Conservation (phyloP, 2,329 filamentous ascomycete species). For the Sclerotinia spermophila region DNA sequence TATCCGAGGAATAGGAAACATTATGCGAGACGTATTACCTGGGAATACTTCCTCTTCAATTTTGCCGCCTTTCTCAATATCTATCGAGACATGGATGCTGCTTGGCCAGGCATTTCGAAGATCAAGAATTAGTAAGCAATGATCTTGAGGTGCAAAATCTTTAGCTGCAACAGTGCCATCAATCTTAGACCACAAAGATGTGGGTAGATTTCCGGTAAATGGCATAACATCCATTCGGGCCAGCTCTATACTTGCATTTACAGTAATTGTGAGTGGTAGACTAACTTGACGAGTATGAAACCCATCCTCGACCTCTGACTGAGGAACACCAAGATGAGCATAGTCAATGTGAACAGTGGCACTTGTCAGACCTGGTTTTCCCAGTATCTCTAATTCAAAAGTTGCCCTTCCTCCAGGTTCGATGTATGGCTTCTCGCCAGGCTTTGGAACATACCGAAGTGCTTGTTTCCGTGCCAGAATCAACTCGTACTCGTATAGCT, state of each 20-base stretch:
- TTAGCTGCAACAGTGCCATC: constrained; percentile 31
- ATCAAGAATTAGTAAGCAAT: constrained; percentile 78
- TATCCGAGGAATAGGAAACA: constrained; percentile 71
- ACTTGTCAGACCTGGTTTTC: constrained; percentile 77
- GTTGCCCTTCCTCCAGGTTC: constrained; percentile 62
- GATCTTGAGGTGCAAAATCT: constrained; percentile 53
- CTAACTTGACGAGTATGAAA: constrained; percentile 84
- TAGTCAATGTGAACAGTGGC: constrained; percentile 84
- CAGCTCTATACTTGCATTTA: constrained; percentile 86
- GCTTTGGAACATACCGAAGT: constrained; percentile 51
- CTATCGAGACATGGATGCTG: constrained; percentile 64
- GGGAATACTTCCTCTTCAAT: constrained; percentile 55
- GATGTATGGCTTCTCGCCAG: constrained; percentile 56
- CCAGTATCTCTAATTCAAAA: constrained; percentile 80
- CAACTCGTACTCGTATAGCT: constrained; percentile 82
- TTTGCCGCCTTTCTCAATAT: constrained; percentile 34
- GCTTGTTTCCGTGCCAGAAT: constrained; percentile 73
- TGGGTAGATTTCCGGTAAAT: constrained; percentile 63
- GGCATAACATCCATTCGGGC: constrained; percentile 75
- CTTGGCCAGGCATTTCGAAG: constrained; percentile 88
- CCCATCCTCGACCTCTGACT: constrained; percentile 63
- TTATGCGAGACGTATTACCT: constrained; percentile 68
- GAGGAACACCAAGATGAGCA: constrained; percentile 68
- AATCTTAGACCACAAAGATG: constrained; percentile 52
- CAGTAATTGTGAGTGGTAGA: constrained; percentile 78